Evolutionary conservation across 2,329 filamentous ascomycete species (phyloP), one percentile per base, ranked within the genome.

Genomic region (Colletotrichum sp.): DNA sequence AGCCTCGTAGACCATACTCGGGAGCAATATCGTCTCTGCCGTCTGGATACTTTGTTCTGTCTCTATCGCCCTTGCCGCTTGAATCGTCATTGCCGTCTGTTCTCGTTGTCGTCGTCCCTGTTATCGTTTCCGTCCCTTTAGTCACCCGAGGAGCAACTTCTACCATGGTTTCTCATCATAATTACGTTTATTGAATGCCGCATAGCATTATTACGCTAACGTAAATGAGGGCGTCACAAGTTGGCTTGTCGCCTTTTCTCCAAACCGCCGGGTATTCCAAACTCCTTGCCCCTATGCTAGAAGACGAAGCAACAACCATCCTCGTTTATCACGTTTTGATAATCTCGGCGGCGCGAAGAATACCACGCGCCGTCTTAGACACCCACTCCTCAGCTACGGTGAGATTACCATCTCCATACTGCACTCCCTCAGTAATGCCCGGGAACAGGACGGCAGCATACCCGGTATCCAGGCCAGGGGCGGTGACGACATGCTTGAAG

Each of bases 351-450:
- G 84, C 83, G 21, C 80, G 77, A 1, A 83, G 72, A 36, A 85
- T 85, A 0, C 82, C 84, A 0, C 80, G 78, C 3, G 84, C 83
- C 21, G 83, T 84, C 79, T 81, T 84, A 7, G 77, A 77, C 2
- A 85, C 82, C 84, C 84, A 85, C 59, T 84, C 83, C 14, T 82
- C 73, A 0, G 84, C 84, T 10, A 81, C 67, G 0, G 79, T 78
- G 14, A 83, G 75, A 12, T 83, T 77, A 2, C 81, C 90, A 71
- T 90, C 72, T 2, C 81, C 91, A 68, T 90, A 90, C 78, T 92
- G 90, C 1, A 92, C 89, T 70, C 93, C 94, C 6, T 93, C 93
- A 82, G 92, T 93, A 79, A 94, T 91, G 26, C 92, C 93, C 14
- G 92, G 85, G 71, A 86, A 86, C 0, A 85, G 83, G 0, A 84